phyloP scores from a whole-genome alignment of 768 basidiomycete genomes.

The Lentinula sp. region DNA sequence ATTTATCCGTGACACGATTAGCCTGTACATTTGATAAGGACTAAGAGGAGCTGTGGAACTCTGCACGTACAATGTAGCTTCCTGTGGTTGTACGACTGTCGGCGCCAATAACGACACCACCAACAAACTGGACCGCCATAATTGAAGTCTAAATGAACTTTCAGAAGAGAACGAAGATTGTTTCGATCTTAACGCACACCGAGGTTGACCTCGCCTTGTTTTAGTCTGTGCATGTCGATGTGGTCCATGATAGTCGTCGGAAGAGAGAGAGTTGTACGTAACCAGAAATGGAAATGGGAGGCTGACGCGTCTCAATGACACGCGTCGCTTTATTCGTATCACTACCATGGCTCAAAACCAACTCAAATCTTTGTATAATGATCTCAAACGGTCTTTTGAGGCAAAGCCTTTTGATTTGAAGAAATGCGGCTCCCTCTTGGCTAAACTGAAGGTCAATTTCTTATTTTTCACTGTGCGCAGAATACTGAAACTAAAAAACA shows the following conservation, averaged over 20 bases:
- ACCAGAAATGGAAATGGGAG: conserved; percentile 14
- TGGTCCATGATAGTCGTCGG: conserved; percentile 40
- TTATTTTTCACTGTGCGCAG: neutral
- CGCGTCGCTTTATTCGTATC: conserved; percentile 18
- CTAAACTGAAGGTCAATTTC: conserved; percentile 64
- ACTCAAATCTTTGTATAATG: conserved; percentile 55
- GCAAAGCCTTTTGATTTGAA: conserved; percentile 62
- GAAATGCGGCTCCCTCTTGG: conserved; percentile 55
- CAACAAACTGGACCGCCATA: conserved; percentile 97
- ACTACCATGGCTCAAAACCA: conserved; percentile 43
- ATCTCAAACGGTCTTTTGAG: conserved; percentile 62
- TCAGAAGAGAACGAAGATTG: neutral
- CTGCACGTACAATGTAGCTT: conserved; percentile 76
- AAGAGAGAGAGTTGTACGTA: conserved; percentile 18
- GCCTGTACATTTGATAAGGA: conserved; percentile 43
- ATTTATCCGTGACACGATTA: conserved; percentile 98
- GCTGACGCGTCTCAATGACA: conserved; percentile 51
- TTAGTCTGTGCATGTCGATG: conserved; percentile 84
- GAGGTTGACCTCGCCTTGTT: conserved; percentile 93
- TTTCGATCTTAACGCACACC: conserved; percentile 53
- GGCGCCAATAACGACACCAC: conserved; percentile 93
- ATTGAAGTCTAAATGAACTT: conserved; percentile 78
- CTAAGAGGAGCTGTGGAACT: neutral
- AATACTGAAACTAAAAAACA: conserved; percentile 20
- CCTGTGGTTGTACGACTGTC: conserved; percentile 97